A percentile compares a stretch with the other conserved stretches of the same genome.
Conservation (phyloP, 2,329 filamentous ascomycete species). For the Monilinia fructicola region DNA sequence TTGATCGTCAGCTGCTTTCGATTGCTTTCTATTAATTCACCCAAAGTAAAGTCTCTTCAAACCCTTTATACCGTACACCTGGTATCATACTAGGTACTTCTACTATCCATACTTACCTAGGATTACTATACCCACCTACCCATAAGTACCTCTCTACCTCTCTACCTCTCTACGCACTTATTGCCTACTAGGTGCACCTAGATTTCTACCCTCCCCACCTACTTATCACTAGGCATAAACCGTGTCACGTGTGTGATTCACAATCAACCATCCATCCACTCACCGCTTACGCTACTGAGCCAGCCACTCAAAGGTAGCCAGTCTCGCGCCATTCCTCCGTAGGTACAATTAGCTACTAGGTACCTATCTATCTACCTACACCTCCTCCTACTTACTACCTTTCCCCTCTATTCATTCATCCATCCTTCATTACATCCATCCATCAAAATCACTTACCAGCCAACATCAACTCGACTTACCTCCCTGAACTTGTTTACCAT, state of each 20-base stretch:
- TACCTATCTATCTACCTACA: not conserved
- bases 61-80: too few relatives aligned
- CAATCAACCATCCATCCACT: conserved; percentile 5
- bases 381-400: not conserved
- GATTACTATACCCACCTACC: not conserved
- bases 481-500: not conserved
- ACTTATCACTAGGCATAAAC: not conserved
- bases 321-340: conserved; percentile 13
- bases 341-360: not conserved
- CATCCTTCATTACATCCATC: conserved; percentile 14
- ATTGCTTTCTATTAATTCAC: too few relatives aligned
- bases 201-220: not conserved
- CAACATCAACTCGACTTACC: conserved; percentile 3
- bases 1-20: too few relatives aligned
- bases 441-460: conserved; percentile 17
- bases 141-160: not conserved
- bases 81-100: too few relatives aligned
- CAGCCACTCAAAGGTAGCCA: not conserved
- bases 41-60: too few relatives aligned
- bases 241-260: too few relatives aligned
- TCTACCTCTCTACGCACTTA: not conserved
- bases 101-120: not conserved
- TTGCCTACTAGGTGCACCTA: too few relatives aligned
- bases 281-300: conserved; percentile 23
- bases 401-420: conserved; percentile 3